A percentile compares a stretch with the other conserved stretches of the same genome.
phyloP scores from a whole-genome alignment of 1,139 yeast species.

The Taphrina pruni region DNA sequence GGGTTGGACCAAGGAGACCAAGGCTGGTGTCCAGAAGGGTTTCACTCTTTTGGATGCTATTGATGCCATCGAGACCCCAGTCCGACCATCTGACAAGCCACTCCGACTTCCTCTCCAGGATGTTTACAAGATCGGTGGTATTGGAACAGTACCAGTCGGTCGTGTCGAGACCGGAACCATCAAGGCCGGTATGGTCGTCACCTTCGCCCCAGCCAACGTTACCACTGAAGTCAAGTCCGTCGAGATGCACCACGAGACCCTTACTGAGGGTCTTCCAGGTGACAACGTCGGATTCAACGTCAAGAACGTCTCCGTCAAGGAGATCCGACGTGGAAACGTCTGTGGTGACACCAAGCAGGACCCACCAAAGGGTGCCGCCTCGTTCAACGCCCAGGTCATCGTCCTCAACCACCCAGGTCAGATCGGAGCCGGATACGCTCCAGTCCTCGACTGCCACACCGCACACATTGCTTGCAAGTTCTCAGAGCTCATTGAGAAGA shows the following conservation, averaged over 20 bases:
- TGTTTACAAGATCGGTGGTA: slow-evolving; percentile 93
- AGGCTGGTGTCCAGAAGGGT: slow-evolving; percentile 74
- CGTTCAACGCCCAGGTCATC: slow-evolving; percentile 88
- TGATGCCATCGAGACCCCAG: slow-evolving; percentile 83
- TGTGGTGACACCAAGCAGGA: slow-evolving; percentile 95
- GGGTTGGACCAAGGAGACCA: slow-evolving; percentile 89
- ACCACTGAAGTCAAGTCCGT: slow-evolving; percentile 93
- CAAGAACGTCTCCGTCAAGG: slow-evolving; percentile 92
- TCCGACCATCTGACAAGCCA: slow-evolving; percentile 87
- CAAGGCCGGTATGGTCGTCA: slow-evolving; percentile 90
- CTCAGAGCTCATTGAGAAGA: slow-evolving; percentile 82
- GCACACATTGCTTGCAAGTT: slow-evolving; percentile 94
- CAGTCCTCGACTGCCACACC: slow-evolving; percentile 93
- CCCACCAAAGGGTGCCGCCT: slow-evolving; percentile 82
- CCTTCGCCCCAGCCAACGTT: slow-evolving; percentile 90
- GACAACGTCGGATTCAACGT: slow-evolving; percentile 96
- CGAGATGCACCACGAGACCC: slow-evolving; percentile 92
- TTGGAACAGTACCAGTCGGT: slow-evolving; percentile 93
- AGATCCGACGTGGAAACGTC: slow-evolving; percentile 93
- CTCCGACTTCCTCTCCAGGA: slow-evolving; percentile 90
- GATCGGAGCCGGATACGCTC: slow-evolving; percentile 90
- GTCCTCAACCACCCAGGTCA: slow-evolving; percentile 94
- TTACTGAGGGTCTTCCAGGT: slow-evolving; percentile 80
- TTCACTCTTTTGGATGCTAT: slow-evolving; percentile 87
- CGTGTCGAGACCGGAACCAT: slow-evolving; percentile 92